Base-by-base conservation (phyloP, 495 filamentous ascomycete species). In the Penicillium macrosclerotiorum region DNA sequence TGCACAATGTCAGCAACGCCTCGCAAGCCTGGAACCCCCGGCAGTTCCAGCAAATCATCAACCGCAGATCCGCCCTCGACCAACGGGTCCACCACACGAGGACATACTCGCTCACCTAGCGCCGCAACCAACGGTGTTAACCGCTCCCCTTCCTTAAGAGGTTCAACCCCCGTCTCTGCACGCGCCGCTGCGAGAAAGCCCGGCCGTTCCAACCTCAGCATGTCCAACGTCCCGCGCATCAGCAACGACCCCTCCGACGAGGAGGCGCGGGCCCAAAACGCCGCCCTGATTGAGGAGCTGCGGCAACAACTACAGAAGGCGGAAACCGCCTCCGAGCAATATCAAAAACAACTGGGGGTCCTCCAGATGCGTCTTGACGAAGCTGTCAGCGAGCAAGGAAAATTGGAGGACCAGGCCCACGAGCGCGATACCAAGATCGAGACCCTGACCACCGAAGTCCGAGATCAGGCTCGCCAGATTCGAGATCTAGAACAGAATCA, bases 401-500 rank as follows among this genome's bases (percentile, higher is more conserved):
- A 85, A 67, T 64, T 96, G 43, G 93, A 98, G 58, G 91, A 96
- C 52, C 77, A 77, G 43, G 70, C 84, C 31, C 90, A 96, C 55
- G 89, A 92, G 67, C 82, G 79, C 51, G 89, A 91, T 29, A 83
- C 87, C 64, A 78, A 79, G 55, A 81, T 95, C 40, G 90, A 96
- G 55, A 67, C 73, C 6, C 74, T 97, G 34, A 81, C 86, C 57
- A 83, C 82, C 56, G 88, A 94, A 59, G 86, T 89, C 60, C 80
- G 84, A 44, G 89, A 95, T 39, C 75, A 81, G 30, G 77, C 82
- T 12, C 81, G 89, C 38, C 83, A 92, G 66, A 86, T 86, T 54
- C 78, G 91, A 44, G 93, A 98, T 59, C 78, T 95, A 65, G 90
- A 96, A 62, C 80, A 81, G 44, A 88, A 90, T 25, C 92, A 93